Evolutionary conservation across 345 rosid species (phyloP).

Genomic region (Syzygium jambos): DNA sequence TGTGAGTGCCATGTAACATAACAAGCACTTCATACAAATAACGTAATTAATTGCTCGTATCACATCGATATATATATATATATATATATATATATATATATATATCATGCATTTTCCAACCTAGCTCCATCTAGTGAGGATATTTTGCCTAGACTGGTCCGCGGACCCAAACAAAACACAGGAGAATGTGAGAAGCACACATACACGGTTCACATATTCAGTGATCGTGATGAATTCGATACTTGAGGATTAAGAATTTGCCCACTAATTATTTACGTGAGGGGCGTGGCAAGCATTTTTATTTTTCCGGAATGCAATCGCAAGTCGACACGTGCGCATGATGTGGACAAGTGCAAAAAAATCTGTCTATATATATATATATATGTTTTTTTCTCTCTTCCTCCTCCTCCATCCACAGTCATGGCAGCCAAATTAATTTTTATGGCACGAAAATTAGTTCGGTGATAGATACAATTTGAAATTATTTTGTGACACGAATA

Average conservation of each 20-base stretch:
- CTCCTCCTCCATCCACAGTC: background rate
- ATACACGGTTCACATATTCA: background rate
- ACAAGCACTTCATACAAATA: background rate
- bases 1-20: background rate
- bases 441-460: rapidly evolving
- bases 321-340: background rate
- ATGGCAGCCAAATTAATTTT: background rate
- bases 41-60: background rate
- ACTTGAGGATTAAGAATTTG: background rate
- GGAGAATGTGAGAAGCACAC: background rate
- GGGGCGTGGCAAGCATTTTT: background rate
- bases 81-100: too few relatives aligned
- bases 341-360: background rate
- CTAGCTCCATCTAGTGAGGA: background rate
- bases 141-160: background rate
- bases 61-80: background rate
- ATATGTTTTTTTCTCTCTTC: background rate
- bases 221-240: background rate
- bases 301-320: background rate
- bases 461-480: rapidly evolving
- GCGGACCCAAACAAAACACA: background rate
- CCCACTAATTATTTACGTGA: background rate
- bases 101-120: background rate
- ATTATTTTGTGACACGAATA: background rate
- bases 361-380: background rate